phyloP scores from a whole-genome alignment of 768 basidiomycete genomes.

The Sporobolomyces pararoseus region DNA sequence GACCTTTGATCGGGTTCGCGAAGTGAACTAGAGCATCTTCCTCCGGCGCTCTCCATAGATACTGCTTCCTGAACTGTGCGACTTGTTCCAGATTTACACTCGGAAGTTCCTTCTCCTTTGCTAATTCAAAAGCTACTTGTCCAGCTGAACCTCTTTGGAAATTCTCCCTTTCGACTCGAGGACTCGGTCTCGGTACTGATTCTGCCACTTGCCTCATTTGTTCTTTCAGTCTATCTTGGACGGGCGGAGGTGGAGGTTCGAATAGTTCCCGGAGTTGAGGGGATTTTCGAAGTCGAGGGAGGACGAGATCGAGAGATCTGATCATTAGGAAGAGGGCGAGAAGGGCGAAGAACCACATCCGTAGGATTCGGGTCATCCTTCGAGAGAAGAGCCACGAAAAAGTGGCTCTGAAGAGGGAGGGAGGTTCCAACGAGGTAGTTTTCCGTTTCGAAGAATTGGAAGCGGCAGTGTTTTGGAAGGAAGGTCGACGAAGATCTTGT shows the following conservation, averaged over 20 bases:
- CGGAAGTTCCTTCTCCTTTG: background rate
- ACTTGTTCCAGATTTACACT: slow-evolving; percentile 22
- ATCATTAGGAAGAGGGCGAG: slow-evolving; percentile 7
- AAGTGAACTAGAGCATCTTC: background rate
- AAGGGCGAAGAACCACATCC: slow-evolving; percentile 13
- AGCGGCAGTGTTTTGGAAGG: background rate
- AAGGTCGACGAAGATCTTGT: background rate
- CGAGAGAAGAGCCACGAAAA: background rate
- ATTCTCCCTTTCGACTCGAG: background rate
- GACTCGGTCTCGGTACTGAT: slow-evolving; percentile 3
- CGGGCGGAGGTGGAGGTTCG: background rate
- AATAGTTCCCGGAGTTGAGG: background rate
- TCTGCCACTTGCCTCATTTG: slow-evolving; percentile 9
- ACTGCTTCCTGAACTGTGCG: background rate
- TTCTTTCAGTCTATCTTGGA: slow-evolving; percentile 4
- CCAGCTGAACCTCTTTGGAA: background rate
- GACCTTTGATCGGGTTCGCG: background rate
- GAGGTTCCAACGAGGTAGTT: too few species aligned
- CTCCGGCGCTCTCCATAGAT: slow-evolving; percentile 28
- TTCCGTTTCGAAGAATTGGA: background rate
- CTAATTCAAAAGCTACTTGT: background rate
- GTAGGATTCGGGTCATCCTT: background rate
- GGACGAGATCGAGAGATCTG: slow-evolving; percentile 1
- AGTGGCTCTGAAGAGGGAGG: background rate
- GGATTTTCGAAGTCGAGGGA: background rate